These are phyloP conservation scores for Lachnellula cervina DNA, from an alignment of 2,329 filamentous ascomycete genomes.

Conservation along the genomic window DNA sequence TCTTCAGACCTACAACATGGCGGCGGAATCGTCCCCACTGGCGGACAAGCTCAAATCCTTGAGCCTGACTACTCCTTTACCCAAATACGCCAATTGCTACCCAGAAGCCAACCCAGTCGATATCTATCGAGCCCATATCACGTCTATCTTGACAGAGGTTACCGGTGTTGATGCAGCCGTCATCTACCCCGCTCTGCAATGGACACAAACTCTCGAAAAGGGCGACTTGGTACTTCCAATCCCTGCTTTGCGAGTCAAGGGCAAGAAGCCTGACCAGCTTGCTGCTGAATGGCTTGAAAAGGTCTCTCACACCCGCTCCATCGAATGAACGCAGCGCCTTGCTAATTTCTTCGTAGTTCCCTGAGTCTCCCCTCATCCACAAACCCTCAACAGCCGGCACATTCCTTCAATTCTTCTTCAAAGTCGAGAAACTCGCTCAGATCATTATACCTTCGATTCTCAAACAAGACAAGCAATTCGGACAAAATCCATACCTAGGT, in stretches of 20 bases:
- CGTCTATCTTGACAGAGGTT: constrained; percentile 60
- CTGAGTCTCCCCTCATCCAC: constrained; percentile 65
- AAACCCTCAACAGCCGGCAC: constrained; percentile 63
- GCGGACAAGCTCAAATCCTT: constrained; percentile 28
- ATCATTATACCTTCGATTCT: constrained; percentile 67
- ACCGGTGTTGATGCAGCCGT: constrained; percentile 66
- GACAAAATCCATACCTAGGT: constrained; percentile 57
- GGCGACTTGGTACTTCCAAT: constrained; percentile 76
- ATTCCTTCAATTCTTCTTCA: constrained; percentile 78
- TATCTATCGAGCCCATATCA: constrained; percentile 73
- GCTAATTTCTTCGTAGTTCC: constrained; percentile 49
- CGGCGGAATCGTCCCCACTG: constrained; percentile 17
- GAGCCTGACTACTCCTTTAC: constrained; percentile 21
- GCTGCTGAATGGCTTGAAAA: constrained; percentile 57
- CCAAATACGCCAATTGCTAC: constrained; percentile 50
- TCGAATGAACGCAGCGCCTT: not conserved
- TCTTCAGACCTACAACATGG: constrained; percentile 21
- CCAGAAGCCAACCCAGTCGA: constrained; percentile 72
- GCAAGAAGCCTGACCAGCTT: constrained; percentile 59
- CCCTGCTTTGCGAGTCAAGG: constrained; percentile 74
- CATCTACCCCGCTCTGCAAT: constrained; percentile 71
- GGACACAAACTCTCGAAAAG: constrained; percentile 75
- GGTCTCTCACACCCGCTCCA: constrained; percentile 35
- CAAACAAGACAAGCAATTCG: constrained; percentile 55
- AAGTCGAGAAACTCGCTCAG: constrained; percentile 58